Evolutionary conservation across 331 rosid genomes (phyloP).

Genomic region (Telfairia occidentalis): DNA sequence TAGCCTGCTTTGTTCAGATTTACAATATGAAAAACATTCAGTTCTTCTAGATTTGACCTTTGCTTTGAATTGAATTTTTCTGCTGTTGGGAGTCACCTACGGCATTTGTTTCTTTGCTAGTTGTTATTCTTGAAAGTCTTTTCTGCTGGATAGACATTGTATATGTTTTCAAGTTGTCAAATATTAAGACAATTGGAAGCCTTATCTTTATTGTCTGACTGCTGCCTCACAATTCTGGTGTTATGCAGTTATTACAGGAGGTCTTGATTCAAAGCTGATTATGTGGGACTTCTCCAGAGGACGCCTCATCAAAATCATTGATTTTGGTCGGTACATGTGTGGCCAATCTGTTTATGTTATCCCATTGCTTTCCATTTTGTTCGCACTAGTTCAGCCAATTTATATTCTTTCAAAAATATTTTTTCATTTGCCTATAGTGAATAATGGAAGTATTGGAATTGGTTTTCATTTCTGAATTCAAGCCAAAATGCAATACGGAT

Average conservation of each 20-base stretch:
- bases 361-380: not conserved
- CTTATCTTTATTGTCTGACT: not conserved
- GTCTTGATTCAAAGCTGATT: slow-evolving; percentile 79
- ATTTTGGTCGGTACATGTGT: slow-evolving; percentile 39
- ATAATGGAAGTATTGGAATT: not conserved
- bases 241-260: slow-evolving; percentile 73
- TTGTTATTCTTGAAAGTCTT: not conserved
- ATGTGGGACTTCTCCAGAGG: slow-evolving; percentile 95
- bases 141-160: not conserved
- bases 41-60: not conserved
- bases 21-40: not conserved
- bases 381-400: slow-evolving; percentile 5
- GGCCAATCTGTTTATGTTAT: not conserved
- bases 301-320: slow-evolving; percentile 46
- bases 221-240: slow-evolving; percentile 8
- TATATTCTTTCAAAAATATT: not conserved
- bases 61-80: not conserved
- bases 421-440: not conserved
- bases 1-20: not conserved
- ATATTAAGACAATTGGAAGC: not conserved
- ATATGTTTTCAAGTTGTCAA: not conserved
- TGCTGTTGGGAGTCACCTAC: not conserved
- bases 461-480: not conserved
- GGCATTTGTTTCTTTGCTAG: not conserved
- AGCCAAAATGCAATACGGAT: too few relatives aligned